A percentile compares a stretch with the other conserved stretches of the same genome.
Evolutionary conservation across 495 filamentous ascomycete genomes (phyloP).

Genomic region (Pseudotulostoma volvatum): DNA sequence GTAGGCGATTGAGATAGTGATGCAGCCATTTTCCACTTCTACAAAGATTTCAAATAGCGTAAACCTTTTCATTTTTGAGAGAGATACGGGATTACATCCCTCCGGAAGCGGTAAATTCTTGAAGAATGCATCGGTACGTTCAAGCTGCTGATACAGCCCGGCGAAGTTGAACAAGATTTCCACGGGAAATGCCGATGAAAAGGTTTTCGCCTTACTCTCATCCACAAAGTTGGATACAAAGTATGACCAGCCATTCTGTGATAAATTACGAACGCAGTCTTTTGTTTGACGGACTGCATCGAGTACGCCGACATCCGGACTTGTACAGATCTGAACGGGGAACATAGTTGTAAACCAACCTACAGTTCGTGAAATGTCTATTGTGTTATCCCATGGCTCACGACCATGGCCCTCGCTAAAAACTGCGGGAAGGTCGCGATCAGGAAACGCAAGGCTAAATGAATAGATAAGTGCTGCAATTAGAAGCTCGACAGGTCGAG

Average conservation of each 20-base stretch:
- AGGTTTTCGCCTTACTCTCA: constrained; percentile 3
- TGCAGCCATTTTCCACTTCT: constrained; percentile 31
- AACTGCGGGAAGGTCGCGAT: constrained; percentile 24
- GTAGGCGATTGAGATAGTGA: constrained; percentile 35
- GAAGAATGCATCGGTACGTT: constrained; percentile 19
- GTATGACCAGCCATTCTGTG: constrained; percentile 19
- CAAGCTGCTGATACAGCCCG: constrained; percentile 31
- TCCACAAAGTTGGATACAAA: constrained; percentile 12
- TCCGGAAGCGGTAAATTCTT: constrained; percentile 15
- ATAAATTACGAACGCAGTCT: constrained; percentile 10
- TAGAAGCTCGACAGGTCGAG: constrained; percentile 25
- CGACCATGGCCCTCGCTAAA: constrained; percentile 19
- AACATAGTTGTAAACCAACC: constrained; percentile 34
- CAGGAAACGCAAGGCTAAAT: constrained; percentile 31
- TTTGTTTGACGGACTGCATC: constrained; percentile 8
- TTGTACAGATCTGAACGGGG: constrained; percentile 13
- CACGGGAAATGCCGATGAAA: constrained; percentile 15
- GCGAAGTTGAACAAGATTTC: constrained; percentile 43
- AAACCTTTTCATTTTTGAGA: constrained; percentile 22
- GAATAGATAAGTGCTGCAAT: constrained; percentile 23
- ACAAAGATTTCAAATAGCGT: constrained; percentile 36
- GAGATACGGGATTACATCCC: constrained; percentile 21
- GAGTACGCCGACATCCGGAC: constrained; percentile 1
- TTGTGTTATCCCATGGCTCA: constrained; percentile 11
- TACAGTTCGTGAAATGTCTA: constrained; percentile 23